Evolutionary conservation across 179 eudicot species (phyloP).

Genomic region (Beta lomatogona): DNA sequence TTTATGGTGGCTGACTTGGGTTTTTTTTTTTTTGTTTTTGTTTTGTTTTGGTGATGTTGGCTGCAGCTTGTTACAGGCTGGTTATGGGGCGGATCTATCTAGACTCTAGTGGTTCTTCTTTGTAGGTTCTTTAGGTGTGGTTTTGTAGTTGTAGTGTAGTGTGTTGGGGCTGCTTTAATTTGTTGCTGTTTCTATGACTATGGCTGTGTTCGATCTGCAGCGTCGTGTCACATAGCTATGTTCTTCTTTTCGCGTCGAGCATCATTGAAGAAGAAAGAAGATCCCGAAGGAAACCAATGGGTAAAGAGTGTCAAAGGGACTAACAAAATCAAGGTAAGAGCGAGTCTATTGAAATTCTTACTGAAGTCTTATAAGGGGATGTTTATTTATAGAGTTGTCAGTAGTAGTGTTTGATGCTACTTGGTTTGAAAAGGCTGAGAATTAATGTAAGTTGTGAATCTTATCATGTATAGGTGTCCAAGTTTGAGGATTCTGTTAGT

Average conservation of each 20-base stretch:
- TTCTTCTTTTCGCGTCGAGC: conserved; percentile 45
- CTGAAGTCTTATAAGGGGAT: too few relatives aligned
- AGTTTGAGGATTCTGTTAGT: conserved; percentile 74
- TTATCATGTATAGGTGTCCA: conserved; percentile 36
- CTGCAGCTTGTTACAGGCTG: too few relatives aligned
- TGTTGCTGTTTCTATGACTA: neutral
- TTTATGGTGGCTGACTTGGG: too few relatives aligned
- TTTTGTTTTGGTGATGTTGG: neutral
- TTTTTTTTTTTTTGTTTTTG: neutral
- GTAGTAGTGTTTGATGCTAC: neutral
- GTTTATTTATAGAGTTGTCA: conserved; percentile 16
- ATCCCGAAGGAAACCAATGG: conserved; percentile 84
- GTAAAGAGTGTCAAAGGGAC: conserved; percentile 79
- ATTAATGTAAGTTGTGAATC: neutral
- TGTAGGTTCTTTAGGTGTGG: too few relatives aligned
- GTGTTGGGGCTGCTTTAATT: neutral
- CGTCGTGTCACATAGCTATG: conserved; percentile 11
- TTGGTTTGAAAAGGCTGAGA: neutral
- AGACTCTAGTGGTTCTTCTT: too few relatives aligned
- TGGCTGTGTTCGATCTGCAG: too few relatives aligned
- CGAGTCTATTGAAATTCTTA: too few relatives aligned
- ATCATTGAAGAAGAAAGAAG: conserved; percentile 66
- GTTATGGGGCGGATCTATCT: too few relatives aligned
- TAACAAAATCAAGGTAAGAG: conserved; percentile 55
- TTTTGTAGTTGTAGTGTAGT: too few relatives aligned